Conservation (phyloP, 176 grass and related monocot species). For the Eremochloa ophiuroides region DNA sequence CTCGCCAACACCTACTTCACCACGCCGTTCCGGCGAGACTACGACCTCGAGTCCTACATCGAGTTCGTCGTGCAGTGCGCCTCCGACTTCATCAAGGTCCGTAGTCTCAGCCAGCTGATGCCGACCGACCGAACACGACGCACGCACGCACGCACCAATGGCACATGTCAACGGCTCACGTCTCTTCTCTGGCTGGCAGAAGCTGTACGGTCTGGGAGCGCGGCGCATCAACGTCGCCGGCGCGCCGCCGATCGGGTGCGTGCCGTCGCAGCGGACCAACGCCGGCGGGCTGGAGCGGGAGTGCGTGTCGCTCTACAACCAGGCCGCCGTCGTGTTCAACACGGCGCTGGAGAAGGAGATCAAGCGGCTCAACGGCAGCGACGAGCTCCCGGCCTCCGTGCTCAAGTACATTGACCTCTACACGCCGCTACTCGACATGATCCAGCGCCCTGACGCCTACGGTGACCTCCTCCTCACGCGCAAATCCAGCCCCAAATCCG, state of each 20-base stretch:
- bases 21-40: slow-evolving; percentile 62
- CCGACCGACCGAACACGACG: no score
- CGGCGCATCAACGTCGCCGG: slow-evolving; percentile 43
- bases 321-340: slow-evolving; percentile 60
- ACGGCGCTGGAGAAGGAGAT: slow-evolving; percentile 59
- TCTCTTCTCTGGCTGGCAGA: not conserved
- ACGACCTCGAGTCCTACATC: slow-evolving; percentile 84
- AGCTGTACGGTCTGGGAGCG: slow-evolving; percentile 51
- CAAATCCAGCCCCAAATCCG: no score
- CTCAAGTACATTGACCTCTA: slow-evolving; percentile 66
- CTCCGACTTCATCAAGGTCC: slow-evolving; percentile 69
- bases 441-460: slow-evolving; percentile 50
- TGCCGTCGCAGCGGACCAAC: slow-evolving; percentile 81
- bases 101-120: no score
- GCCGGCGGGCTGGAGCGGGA: slow-evolving; percentile 65
- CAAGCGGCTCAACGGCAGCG: slow-evolving; percentile 53
- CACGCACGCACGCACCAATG: not conserved
- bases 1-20: slow-evolving; percentile 88
- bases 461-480: not conserved
- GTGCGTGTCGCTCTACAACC: slow-evolving; percentile 67
- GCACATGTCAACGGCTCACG: not conserved
- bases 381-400: slow-evolving; percentile 31
- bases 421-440: slow-evolving; percentile 67
- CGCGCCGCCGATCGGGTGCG: slow-evolving; percentile 67
- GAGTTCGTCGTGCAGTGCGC: slow-evolving; percentile 53